Percentiles rank a stretch among this genome's conserved stretches.
These are phyloP conservation scores for Nematocida major DNA, from an alignment of 371 early-diverging fungal genomes.

Conservation along the genomic window DNA sequence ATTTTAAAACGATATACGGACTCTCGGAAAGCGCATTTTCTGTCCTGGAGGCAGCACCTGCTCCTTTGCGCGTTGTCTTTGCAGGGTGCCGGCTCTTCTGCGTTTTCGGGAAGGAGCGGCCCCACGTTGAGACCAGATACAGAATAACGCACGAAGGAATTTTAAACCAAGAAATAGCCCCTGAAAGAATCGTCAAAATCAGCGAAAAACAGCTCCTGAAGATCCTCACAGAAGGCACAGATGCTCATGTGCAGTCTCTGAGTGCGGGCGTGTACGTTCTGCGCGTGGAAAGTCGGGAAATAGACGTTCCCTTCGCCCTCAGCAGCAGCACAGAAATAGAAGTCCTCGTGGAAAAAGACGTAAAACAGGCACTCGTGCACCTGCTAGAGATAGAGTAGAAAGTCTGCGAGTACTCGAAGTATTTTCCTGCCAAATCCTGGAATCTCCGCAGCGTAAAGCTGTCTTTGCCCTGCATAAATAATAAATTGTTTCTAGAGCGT, in stretches of 20 bases:
- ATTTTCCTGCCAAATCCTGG: too few relatives aligned
- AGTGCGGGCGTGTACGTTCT: too few relatives aligned
- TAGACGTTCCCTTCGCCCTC: conserved; percentile 2
- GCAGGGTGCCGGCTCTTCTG: conserved; percentile 42
- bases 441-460: too few relatives aligned
- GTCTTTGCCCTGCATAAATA: too few relatives aligned
- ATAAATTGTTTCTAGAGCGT: too few relatives aligned
- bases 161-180: background rate
- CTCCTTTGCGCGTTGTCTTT: conserved; percentile 18
- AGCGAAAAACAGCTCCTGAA: background rate
- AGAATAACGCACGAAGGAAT: conserved; percentile 39
- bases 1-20: conserved; percentile 16
- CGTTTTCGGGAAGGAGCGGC: background rate
- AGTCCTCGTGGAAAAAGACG: conserved; percentile 30
- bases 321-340: conserved; percentile 13
- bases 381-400: too few relatives aligned
- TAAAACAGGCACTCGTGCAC: conserved; percentile 7
- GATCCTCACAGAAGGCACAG: background rate
- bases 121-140: conserved; percentile 5
- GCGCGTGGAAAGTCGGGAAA: background rate
- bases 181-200: background rate
- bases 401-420: too few relatives aligned
- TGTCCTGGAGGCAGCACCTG: background rate
- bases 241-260: background rate
- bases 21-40: background rate